These are phyloP conservation scores for Hypoxylon crocopeplum DNA, from an alignment of 495 filamentous ascomycete species.

Conservation along the genomic window DNA sequence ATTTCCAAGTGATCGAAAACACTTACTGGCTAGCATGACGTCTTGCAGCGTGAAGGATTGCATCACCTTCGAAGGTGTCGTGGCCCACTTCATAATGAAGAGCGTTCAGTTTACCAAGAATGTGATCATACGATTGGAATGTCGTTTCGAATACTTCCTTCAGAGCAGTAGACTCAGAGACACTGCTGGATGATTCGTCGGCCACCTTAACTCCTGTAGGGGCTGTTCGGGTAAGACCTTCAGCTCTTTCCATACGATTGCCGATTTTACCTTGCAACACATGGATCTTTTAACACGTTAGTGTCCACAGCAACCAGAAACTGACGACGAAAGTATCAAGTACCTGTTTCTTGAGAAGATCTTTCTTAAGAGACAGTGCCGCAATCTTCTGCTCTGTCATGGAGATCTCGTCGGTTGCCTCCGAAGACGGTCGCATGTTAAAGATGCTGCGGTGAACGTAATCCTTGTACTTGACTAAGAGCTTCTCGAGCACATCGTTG, in stretches of 20 bases:
- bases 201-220: not conserved
- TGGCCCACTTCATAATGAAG: constrained; percentile 19
- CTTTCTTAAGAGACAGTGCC: constrained; percentile 7
- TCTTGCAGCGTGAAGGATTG: constrained; percentile 24
- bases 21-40: constrained; percentile 36
- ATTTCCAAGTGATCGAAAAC: not conserved
- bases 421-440: constrained; percentile 1
- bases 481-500: constrained; percentile 28
- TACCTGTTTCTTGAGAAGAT: constrained; percentile 21
- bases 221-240: not conserved
- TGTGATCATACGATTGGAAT: constrained; percentile 26
- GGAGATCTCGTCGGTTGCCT: not conserved
- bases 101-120: constrained; percentile 23
- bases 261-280: constrained; percentile 9
- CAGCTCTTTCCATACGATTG: constrained; percentile 4
- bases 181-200: not conserved
- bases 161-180: constrained; percentile 1
- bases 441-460: constrained; percentile 16
- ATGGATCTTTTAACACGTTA: constrained; percentile 21
- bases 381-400: constrained; percentile 15
- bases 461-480: constrained; percentile 26
- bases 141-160: constrained; percentile 16
- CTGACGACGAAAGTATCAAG: not conserved
- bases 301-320: not conserved
- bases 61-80: constrained; percentile 19